Evolutionary conservation across 306 rosid species (phyloP), one percentile per base, ranked within the genome.

Genomic region (Inga laurina): DNA sequence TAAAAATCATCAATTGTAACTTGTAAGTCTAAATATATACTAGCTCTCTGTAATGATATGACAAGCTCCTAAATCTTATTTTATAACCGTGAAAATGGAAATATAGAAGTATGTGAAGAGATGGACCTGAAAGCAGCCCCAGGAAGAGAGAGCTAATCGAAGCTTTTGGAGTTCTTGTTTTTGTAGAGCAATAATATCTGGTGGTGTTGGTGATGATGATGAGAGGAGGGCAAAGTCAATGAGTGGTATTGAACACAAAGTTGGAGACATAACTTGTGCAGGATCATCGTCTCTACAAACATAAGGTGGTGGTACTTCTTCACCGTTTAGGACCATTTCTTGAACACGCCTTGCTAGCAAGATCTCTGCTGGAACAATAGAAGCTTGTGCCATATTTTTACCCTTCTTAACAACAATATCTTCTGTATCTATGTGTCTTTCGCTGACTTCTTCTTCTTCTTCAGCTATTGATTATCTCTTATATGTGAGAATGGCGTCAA

Each of bases 121-220:
- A 39, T 39, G 1, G 43, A 81, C 88, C 87, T 85, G 91, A 67
- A 88, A 88, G 72, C 88, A 86, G n/a, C 89, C 89, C 89, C 90
- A 83, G 69, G 91, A 72, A 52, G 68, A 86, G 37, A 71, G 57
- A 22, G 76, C 76, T 22, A 12, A 44, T n/a, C n/a, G 56, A 45
- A 72, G 76, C 18, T 72, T 72, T 9, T 44, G 21, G 0, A 72
- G 37, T 45, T 72, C 35, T 71, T 71, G 75, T 5, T n/a, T 43
- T 43, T 71, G 52, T n/a, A 34, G 45, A 32, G 44, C 22, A 34
- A 11, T 44, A 67, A 4, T 44, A 54, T 54, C 24, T 41, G 82
- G 24, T n/a, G 37, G 12, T 44, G 80, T 34, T 80, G 81, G 12
- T 44, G 84, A 21, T 80, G 81, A 45, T 10, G 79, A 81, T 19